Conservation (phyloP, 805 yeast species). For the Hanseniaspora lachancei region DNA sequence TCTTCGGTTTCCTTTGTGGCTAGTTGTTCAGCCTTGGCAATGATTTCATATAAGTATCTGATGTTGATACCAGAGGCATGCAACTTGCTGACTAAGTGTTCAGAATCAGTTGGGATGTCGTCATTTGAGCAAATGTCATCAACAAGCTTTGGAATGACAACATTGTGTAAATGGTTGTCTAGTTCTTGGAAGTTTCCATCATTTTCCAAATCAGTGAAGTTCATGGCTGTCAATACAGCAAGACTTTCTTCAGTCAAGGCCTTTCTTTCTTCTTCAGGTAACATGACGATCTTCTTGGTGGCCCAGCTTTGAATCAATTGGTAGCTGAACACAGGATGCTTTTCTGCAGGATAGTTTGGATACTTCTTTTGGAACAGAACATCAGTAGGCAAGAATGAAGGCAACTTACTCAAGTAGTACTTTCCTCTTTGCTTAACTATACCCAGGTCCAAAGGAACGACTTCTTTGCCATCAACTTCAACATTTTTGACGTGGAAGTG, state of each 20-base stretch:
- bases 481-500: conserved; percentile 70
- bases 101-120: conserved; percentile 66
- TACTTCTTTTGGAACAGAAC: conserved; percentile 56
- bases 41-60: conserved; percentile 61
- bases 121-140: conserved; percentile 38
- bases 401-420: conserved; percentile 70
- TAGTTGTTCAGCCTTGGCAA: conserved; percentile 25
- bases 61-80: conserved; percentile 78
- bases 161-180: conserved; percentile 46
- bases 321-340: conserved; percentile 47
- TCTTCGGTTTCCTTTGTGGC: conserved; percentile 19
- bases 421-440: conserved; percentile 75
- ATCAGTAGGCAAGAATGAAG: conserved; percentile 75
- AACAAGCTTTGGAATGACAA: conserved; percentile 52
- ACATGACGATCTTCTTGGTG: conserved; percentile 45
- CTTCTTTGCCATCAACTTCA: conserved; percentile 33
- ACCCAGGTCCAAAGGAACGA: conserved; percentile 50
- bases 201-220: conserved; percentile 29
- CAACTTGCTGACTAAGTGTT: conserved; percentile 50
- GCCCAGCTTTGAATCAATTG: conserved; percentile 92
- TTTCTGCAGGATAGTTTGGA: conserved; percentile 41
- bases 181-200: conserved; percentile 48
- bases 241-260: conserved; percentile 25
- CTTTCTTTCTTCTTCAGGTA: conserved; percentile 21
- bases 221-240: conserved; percentile 12